Percentiles rank a stretch among this genome's conserved stretches.
Evolutionary conservation across 83 land plant genomes (phyloP).

Genomic region (Picea abies): DNA sequence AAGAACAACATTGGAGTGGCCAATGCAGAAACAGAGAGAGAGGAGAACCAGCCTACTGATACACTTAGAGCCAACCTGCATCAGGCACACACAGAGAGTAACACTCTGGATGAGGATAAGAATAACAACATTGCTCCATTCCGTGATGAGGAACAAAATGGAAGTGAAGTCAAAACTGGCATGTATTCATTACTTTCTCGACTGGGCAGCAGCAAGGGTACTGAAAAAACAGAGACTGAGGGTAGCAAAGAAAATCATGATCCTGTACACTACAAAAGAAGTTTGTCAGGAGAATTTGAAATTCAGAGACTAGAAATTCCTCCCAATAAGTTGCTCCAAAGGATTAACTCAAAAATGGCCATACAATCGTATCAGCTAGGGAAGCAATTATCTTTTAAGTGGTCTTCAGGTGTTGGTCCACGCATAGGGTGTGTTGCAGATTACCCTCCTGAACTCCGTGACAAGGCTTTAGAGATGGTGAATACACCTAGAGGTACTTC

Average conservation of each 20-base stretch:
- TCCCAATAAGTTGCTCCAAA: conserved; percentile 27
- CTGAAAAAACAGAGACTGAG: neutral
- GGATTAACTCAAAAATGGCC: conserved; percentile 50
- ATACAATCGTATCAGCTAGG: conserved; percentile 57
- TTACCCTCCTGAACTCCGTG: conserved; percentile 59
- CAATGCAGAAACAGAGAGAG: neutral
- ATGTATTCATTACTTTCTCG: neutral
- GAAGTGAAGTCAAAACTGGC: neutral
- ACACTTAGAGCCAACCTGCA: neutral
- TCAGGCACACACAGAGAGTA: neutral
- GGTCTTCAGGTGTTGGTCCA: conserved; percentile 78
- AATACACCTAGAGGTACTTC: conserved; percentile 38
- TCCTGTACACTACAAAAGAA: neutral
- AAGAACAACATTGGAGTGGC: too few species aligned
- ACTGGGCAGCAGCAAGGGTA: neutral
- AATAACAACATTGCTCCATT: neutral
- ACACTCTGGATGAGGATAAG: neutral
- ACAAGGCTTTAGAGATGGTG: conserved; percentile 51
- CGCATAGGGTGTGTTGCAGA: conserved; percentile 69
- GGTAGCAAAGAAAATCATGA: neutral
- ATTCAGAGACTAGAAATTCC: conserved; percentile 15
- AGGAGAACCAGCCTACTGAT: too few species aligned
- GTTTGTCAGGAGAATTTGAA: neutral
- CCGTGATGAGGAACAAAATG: neutral
- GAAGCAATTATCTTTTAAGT: conserved; percentile 62